Evolutionary conservation across 306 rosid species (phyloP), one percentile per base, ranked within the genome.

Genomic region (Potentilla sterilis): DNA sequence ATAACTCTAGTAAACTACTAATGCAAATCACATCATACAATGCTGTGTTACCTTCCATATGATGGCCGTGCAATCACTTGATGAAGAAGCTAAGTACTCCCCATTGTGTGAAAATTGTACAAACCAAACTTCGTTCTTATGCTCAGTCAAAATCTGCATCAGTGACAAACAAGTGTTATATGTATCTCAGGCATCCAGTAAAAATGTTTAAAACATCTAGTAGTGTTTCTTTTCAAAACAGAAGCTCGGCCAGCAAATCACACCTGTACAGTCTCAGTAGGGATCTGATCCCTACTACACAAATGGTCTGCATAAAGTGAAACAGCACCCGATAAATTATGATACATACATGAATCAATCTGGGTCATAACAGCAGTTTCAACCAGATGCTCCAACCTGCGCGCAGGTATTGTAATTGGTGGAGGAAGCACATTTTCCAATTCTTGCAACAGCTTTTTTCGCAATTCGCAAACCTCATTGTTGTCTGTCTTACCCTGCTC

Each of bases 41-140:
- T 72, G 24, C 58, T 75, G 84, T 12, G 14, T 43, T 87, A 91
- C 98, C 98, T 94, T 80, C 98, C 98, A 92, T 82, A 92, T 84
- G 83, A 92, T 90, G 79, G 96, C 93, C 4, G 95, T 86, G 78
- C 91, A 88, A 81, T 95, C 98, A 70, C 89, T 85, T 78, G 97
- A 92, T 44, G 96, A 86, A 70, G 98, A 95, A 68, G 98, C 97
- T 49, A 95, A 85, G 85, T 87, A 84, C 70, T 88, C 89, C 74
- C 97, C 98, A 24, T 81, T 90, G 73, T 92, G 83, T 69, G 98
- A 95, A 86, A 95, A 95, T 76, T 95, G 96, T 64, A 92, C 96
- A 87, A 86, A 90, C 98, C 97, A 90, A 75, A 90, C 98, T 89
- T 92, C 98, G 79, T 95, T 84, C 82, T 78, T 84, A 79, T 95